These are phyloP conservation scores for Calocybe gambosa DNA, from an alignment of 1,284 basidiomycete genomes.

Conservation along the genomic window DNA sequence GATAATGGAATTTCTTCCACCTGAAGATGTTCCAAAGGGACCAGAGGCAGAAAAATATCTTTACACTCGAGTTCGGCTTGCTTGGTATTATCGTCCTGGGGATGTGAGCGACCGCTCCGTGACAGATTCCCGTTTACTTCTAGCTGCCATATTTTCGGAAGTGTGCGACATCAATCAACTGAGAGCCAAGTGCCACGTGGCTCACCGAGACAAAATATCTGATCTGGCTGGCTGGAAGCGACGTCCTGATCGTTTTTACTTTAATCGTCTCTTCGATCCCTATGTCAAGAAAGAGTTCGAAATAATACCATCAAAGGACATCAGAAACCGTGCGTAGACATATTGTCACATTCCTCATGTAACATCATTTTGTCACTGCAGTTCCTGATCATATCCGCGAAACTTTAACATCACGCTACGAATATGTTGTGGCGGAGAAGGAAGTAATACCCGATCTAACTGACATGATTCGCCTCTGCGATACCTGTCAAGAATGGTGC, in stretches of 20 bases:
- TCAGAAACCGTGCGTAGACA: conserved; percentile 76
- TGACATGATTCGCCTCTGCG: conserved; percentile 81
- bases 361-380: conserved; percentile 28
- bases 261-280: conserved; percentile 89
- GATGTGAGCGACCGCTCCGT: conserved; percentile 83
- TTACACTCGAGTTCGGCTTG: conserved; percentile 78
- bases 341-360: conserved; percentile 17
- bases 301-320: conserved; percentile 81
- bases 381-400: conserved; percentile 79
- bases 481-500: conserved; percentile 85
- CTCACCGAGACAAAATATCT: conserved; percentile 91
- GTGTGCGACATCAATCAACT: conserved; percentile 90
- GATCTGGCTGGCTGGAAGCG: conserved; percentile 95
- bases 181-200: conserved; percentile 86
- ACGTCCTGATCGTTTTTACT: conserved; percentile 92
- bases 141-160: conserved; percentile 94
- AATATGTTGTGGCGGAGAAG: conserved; percentile 92
- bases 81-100: conserved; percentile 90
- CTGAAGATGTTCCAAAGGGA: conserved; percentile 57
- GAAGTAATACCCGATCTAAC: conserved; percentile 90
- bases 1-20: conserved; percentile 92
- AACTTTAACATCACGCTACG: conserved; percentile 77
- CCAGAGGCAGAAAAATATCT: conserved; percentile 55
- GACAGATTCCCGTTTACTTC: conserved; percentile 82
- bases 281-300: conserved; percentile 99